Evolutionary conservation across 345 rosid species (phyloP).

Genomic region (Salix brachista): DNA sequence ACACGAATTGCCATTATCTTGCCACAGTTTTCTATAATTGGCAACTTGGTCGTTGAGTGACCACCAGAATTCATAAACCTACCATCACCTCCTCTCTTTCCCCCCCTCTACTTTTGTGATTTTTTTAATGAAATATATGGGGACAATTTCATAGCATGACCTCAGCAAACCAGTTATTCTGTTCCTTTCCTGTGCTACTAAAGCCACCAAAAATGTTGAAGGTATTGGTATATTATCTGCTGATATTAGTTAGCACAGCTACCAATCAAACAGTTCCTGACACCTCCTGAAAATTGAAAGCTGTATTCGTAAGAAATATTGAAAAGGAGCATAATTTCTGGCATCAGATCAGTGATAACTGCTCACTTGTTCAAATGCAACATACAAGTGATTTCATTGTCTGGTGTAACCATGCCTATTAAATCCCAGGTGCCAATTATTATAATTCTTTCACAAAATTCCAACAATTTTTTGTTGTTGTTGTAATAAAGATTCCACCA

Average conservation of each 20-base stretch:
- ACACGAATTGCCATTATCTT: neutral
- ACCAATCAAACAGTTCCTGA: neutral
- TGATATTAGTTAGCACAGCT: neutral
- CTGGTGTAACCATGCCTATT: neutral
- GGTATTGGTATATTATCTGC: neutral
- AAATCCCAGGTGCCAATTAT: neutral
- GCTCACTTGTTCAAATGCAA: neutral
- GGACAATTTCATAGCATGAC: neutral
- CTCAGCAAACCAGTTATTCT: neutral
- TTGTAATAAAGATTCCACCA: too few species aligned
- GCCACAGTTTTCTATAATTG: neutral
- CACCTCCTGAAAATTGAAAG: neutral
- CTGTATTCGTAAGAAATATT: neutral
- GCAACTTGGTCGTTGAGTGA: neutral
- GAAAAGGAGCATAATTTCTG: too few species aligned
- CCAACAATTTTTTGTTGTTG: too few species aligned
- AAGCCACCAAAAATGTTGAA: neutral
- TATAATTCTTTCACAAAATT: too few species aligned
- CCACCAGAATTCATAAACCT: neutral
- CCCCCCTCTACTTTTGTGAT: neutral
- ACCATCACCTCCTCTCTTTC: neutral
- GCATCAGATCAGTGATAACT: neutral
- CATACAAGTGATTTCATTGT: neutral
- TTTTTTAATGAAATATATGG: neutral
- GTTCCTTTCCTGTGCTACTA: neutral